Base-by-base conservation (phyloP, 1,139 yeast species). In the Debaryomycetaceae sp. region DNA sequence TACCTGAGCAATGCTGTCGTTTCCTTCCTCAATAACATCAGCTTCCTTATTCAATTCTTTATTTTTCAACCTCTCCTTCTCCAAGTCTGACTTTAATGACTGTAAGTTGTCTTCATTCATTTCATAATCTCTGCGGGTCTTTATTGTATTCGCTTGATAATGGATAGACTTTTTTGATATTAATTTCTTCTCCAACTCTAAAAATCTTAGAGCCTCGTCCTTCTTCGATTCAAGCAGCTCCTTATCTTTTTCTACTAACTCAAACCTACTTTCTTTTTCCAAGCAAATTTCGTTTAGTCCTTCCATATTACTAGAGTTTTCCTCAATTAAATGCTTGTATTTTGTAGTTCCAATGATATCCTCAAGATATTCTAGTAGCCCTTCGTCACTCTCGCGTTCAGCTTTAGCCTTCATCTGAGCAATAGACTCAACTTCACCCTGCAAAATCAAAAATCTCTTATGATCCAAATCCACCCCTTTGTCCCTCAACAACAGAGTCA, bases 361-460 rank as follows among this genome's bases (percentile, higher is more conserved):
- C 60, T 95, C 99, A 49, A 95, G 68, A 61, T 93, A 95, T 59
- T 95, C 99, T 40, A 95, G 66, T 34, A 95, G 70, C 0, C 99
- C 99, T 60, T 93, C 99, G 55, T 93, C 99, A 53, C 82, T 83
- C 45, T 90, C 97, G 43, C 76, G 80, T 57, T 93, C 98, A 0
- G 97, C 98, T 59, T 93, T 93, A 7, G 99, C 87, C 59, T 91
- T 91, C 99, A 95, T 95, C 63, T 93, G 98, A 0, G 99, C 97
- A 59, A 95, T 95, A 47, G 93, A 86, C 66, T 95, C 99, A 36
- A 95, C 99, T 63, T 95, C 99, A 57, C 99, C 99, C 66, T 95
- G 99, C 39, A 95, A 72, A 59, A 95, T 95, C 54, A 95, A 75
- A 57, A 95, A 95, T 54, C 99, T 75, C 59, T 95, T 93, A 63